Evolutionary conservation across 345 rosid genomes (phyloP), one percentile per base, ranked within the genome.

Genomic region (Geranium rotundifolium): DNA sequence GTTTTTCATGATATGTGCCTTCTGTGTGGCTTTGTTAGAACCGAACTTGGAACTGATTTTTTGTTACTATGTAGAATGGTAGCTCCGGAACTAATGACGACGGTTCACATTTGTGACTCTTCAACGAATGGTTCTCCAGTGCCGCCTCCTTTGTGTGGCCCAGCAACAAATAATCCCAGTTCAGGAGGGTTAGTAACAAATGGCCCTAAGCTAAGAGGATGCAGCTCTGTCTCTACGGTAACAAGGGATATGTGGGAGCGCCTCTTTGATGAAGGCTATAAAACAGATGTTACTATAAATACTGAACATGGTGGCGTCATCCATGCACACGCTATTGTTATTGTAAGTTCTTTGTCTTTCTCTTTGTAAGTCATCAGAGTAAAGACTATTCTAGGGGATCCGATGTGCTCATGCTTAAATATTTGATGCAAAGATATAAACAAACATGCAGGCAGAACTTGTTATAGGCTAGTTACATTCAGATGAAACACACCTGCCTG

Each of bases 221-320:
- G 64, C 58, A 56, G 60, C 71, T 61, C 58, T 23, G 81, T 79
- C 52, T 72, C 81, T 0, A 72, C 71, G 0, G 77, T 77, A 3
- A 66, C 86, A 2, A 78, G 67, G 59, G 78, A 84, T 63, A 17
- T 76, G 70, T 92, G 88, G 85, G 96, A 92, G 60, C 80, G 76
- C 37, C 85, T 92, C 61, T 92, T 92, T 69, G 84, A 83, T 55
- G 73, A 75, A 29, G 95, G 87, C 46, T 85, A 85, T 37, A 80
- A 78, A 74, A 86, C 98, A 13, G 92, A 92, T 63, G 88, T 89
- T 39, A 61, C 58, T 0, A 77, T 92, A 57, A 67, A 57, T 31
- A 77, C 95, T 3, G 85, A 81, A 19, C 65, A 67, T 65, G 85
- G 87, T 39, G 80, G 75, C 56, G 64, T 60, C 63, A 66, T 92